Evolutionary conservation across 164 flowering plant genomes (phyloP), one percentile per base, ranked within the genome.

Genomic region (Cinnamomum chago): DNA sequence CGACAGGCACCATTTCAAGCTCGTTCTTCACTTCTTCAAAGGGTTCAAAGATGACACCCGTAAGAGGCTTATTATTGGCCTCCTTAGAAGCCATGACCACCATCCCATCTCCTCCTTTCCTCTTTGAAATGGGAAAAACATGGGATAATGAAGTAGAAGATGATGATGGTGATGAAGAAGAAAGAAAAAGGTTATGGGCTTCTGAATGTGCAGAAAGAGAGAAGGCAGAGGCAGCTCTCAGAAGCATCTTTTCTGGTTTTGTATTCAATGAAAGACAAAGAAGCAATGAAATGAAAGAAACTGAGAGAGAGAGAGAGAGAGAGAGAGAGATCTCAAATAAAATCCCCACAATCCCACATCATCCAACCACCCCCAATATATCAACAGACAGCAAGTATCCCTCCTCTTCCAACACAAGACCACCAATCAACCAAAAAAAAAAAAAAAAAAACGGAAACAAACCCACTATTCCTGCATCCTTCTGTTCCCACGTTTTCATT

Each of bases 11-110:
- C 14, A 93, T 83, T 25, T 67, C 33, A 33, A 91, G 89, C 74
- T 91, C 97, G 77, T 85, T 90, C 88, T 92, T 89, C 33, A 92
- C 94, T 86, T 95, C 99, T 76, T 90, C 91, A 52, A 95, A 95
- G 1, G 99, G 99, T 79, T 90, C 94, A 72, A 95, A 95, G n/a
- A 93, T 79, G 20, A 95, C 89, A 3, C 97, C 99, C 0, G 90
- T 85, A 0, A 90, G 50, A 5, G 93, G 82, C n/a, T 82, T 79
- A 71, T 7, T 79, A 75, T 82, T 88, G 20, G 87, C 23, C 7
- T 71, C 79, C 33, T 62, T 77, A 3, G 78, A 27, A 14, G 76
- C 78, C 47, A 52, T 70, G 2, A 58, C 68, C 2, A 69, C 71
- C 9, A 65, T 58, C 7, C 77, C 83, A 58, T 65, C 76, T 6